Evolutionary conservation across 257 asterid species (phyloP).

Genomic region (Solanum appendiculatum): DNA sequence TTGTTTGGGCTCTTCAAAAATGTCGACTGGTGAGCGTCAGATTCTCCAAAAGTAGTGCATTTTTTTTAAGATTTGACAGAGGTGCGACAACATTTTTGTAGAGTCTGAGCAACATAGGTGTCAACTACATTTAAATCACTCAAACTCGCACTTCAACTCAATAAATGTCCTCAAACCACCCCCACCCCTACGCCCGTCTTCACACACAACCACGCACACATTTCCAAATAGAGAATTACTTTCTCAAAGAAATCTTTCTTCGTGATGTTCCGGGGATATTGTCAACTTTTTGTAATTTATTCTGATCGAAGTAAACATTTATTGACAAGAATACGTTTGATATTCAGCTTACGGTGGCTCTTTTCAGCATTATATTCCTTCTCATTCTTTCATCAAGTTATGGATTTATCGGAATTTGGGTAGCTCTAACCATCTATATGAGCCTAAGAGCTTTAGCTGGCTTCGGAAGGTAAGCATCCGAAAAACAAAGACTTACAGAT

Average conservation of each 20-base stretch:
- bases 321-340: not conserved
- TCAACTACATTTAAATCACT: not conserved
- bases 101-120: not conserved
- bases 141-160: not conserved
- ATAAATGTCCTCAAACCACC: not conserved
- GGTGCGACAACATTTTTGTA: not conserved
- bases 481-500: not conserved
- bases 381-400: slow-evolving; percentile 30
- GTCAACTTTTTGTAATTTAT: not conserved
- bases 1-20: not conserved
- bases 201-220: not conserved
- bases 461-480: slow-evolving; percentile 42
- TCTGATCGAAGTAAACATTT: not conserved
- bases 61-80: not conserved
- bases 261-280: not conserved
- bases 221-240: not conserved
- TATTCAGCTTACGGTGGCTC: slow-evolving; percentile 55
- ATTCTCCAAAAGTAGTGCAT: not conserved
- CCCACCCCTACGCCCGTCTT: fast-evolving
- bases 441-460: slow-evolving; percentile 58
- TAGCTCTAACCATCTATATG: slow-evolving; percentile 56
- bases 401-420: slow-evolving; percentile 67
- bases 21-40: not conserved
- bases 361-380: slow-evolving; percentile 42
- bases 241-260: no score